Conservation (phyloP, 495 filamentous ascomycete species). For the Tirmania nivea region DNA sequence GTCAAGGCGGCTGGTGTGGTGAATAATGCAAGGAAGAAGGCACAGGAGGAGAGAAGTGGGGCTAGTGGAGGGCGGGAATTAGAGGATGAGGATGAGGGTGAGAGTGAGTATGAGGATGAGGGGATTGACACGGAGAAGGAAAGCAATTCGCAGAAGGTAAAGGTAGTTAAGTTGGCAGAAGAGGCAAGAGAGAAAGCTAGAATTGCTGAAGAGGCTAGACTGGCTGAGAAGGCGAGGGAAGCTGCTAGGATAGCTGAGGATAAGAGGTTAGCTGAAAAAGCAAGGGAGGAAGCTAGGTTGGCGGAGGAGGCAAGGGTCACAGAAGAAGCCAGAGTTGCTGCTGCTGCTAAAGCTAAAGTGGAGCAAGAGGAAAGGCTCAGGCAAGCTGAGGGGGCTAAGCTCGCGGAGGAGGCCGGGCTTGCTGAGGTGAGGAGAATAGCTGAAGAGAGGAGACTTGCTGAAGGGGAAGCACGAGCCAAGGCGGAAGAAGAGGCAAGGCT, state of each 20-base stretch:
- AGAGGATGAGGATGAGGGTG: neutral
- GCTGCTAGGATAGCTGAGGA: neutral
- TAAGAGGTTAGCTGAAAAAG: neutral
- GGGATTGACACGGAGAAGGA: neutral
- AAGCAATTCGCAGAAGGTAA: neutral
- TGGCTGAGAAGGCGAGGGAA: neutral
- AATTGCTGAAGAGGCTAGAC: neutral
- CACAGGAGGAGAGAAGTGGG: neutral
- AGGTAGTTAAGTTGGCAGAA: neutral
- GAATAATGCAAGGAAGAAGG: neutral
- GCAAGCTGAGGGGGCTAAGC: neutral
- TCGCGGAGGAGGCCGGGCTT: neutral
- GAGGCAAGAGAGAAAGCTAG: neutral
- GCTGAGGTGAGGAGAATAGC: neutral
- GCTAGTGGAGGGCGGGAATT: neutral
- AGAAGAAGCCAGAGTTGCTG: conserved; percentile 1
- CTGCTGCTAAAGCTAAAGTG: neutral
- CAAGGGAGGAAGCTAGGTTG: neutral
- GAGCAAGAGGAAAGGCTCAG: conserved; percentile 2
- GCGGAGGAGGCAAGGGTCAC: neutral
- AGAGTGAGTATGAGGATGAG: neutral
- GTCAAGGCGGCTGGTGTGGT: neutral
- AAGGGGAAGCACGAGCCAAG: conserved; percentile 1
- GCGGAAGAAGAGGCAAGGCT: neutral
- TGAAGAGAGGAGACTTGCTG: neutral